Base-by-base conservation (phyloP, 225 moss, liverwort and hornwort genomes). In the Pseudoscleropodium purum region DNA sequence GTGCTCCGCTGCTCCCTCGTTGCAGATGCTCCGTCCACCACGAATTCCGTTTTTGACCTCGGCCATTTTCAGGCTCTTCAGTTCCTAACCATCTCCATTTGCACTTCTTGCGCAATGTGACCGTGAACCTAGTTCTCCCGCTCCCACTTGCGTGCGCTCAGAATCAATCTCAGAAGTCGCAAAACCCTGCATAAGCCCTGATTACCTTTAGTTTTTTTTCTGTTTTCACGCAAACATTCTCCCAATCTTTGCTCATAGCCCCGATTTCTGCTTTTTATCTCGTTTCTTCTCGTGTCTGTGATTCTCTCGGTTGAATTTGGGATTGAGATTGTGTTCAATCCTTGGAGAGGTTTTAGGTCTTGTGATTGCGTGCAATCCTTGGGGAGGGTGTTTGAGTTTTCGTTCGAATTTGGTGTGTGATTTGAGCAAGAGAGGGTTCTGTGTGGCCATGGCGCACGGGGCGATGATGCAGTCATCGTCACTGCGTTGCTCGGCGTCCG, bases 401-500 rank as follows among this genome's bases (percentile, higher is more conserved):
- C 18, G 37, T 9, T 33, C 6, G 9, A 30, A 24, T 79, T 54
- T 51, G 68, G 61, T n/a, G 47, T 60, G 61, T 54, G 54, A 64
- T 51, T 67, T 60, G 59, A 18, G 81, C 15, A 36, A 64, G 81
- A 9, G 51, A 66, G 47, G 75, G 75, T 56, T 77, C 73, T n/a
- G 62, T 63, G 84, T 29, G 27, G 61, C n/a, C n/a, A 91, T 94
- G 92, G 87, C 90, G 89, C 92, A 87, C 77, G 90, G 90, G 79
- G 84, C 90, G 85, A 75, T 90, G 89, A 92, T 77, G 72, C 91
- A 89, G 68, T 88, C 83, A 54, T 83, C 84, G 90, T 86, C 88
- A 81, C 74, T 86, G 81, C 73, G 90, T 56, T 91, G 93, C 84
- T 41, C 91, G 57, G 87, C 89, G 27, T 89, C 92, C 59, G 91